Percentiles rank a stretch among this genome's conserved stretches.
Conservation (phyloP, 805 yeast genomes). For the Metschnikowia shivogae region DNA sequence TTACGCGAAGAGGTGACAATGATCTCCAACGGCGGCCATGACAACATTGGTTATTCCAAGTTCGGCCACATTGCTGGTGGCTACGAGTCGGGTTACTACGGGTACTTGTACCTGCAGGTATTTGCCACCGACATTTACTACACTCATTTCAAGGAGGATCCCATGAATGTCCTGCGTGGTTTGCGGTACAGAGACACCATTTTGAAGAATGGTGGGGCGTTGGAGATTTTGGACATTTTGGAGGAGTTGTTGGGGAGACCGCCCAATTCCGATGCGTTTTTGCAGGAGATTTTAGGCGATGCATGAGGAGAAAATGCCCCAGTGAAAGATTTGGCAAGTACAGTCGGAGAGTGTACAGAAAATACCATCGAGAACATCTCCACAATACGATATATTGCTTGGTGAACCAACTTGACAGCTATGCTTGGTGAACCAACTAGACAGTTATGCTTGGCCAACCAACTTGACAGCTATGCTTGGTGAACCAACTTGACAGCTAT, state of each 20-base stretch:
- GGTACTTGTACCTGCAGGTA: constrained; percentile 81
- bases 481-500: too few relatives aligned
- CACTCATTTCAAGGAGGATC: constrained; percentile 61
- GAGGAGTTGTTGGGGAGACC: constrained; percentile 68
- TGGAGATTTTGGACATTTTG: constrained; percentile 63
- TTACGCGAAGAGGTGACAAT: constrained; percentile 60
- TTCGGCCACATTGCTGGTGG: constrained; percentile 82
- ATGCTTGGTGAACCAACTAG: too few relatives aligned
- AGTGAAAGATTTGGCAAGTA: not conserved
- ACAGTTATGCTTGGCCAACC: too few relatives aligned
- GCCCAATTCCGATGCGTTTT: constrained; percentile 70
- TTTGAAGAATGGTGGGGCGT: constrained; percentile 67
- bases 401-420: too few relatives aligned
- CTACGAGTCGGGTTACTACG: constrained; percentile 83
- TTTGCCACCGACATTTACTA: constrained; percentile 82
- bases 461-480: too few relatives aligned
- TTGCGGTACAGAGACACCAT: constrained; percentile 65
- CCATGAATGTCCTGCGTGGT: constrained; percentile 61
- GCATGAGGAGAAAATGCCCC: not conserved
- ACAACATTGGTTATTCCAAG: constrained; percentile 66
- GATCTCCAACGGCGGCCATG: constrained; percentile 49
- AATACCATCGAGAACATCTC: not conserved
- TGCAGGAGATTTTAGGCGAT: constrained; percentile 50
- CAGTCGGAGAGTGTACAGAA: too few relatives aligned
- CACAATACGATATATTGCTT: too few relatives aligned